Evolutionary conservation across 345 rosid species (phyloP), one percentile per base, ranked within the genome.

Genomic region (Ceriops zippeliana): DNA sequence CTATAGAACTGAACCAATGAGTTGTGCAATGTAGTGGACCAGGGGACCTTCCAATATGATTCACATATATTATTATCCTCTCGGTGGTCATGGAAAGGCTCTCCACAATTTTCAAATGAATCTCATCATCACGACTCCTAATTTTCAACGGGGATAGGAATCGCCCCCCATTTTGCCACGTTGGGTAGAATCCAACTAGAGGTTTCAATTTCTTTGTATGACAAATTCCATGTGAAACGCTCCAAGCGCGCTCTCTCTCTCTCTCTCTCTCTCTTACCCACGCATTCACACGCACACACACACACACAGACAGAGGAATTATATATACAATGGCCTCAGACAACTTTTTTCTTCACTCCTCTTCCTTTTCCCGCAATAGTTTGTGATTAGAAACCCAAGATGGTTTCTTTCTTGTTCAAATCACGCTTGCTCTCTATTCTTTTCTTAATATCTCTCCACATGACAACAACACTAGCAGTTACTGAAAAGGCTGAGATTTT

Each of bases 391-490:
- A 71, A 73, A 69, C 75, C 77, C 74, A 52, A 73, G 67, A 81
- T 82, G 85, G 82, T 66, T 71, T 83, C 73, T 69, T n/a, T 17
- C 28, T 27, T 57, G 65, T 54, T 71, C 65, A 65, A 72, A 62
- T 20, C 37, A 54, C 21, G 54, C 56, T 65, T 77, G 54, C 75
- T 81, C 57, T 42, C 65, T 58, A n/a, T 70, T 52, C 49, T 76
- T 11, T 35, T 70, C 58, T 58, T 61, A 1, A 6, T 59, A 61
- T 60, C 34, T 22, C 34, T 30, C 52, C n/a, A 24, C 24, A 37
- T 61, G 58, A 63, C 80, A 16, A 38, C 42, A 10, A 19, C 42
- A 72, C 0, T 20, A 19, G 2, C 38, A 58, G 28, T 17, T 52
- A 19, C 70, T 30, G 37, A 31, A 32, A 67, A 76, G 54, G 78